Evolutionary conservation across 2,329 filamentous ascomycete genomes (phyloP), one percentile per base, ranked within the genome.

Genomic region (Aureobasidium sp.): DNA sequence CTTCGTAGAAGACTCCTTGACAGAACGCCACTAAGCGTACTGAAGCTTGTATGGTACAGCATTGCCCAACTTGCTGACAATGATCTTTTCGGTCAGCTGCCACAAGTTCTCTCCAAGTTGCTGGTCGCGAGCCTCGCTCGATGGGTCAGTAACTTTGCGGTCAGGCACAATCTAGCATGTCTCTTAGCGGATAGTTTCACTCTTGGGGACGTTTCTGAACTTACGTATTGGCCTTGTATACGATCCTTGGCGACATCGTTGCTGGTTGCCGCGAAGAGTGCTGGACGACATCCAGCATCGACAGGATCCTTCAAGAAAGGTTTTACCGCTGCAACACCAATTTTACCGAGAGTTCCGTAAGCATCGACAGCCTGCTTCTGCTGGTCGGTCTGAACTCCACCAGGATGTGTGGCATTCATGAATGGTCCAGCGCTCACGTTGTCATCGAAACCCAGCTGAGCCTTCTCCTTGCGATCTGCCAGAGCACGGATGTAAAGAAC

Each of bases 251-350:
- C 71, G 1, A 82, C 69, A 57, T 78, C 76, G 16, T 72, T 68
- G 59, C 74, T 77, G 3, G 79, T 79, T 0, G 77, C 74, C 5
- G 79, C 79, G 65, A 80, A 82, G 34, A 82, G 62, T 13, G 76
- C 78, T 2, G 77, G 65, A 21, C 79, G 70, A 64, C 79, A 81
- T 0, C 79, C 79, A 59, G 78, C 62, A 29, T 77, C 73, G 0
- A 81, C 70, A 0, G 78, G 77, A 63, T 81, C 77, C 62, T 79
- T 79, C 76, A 82, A 75, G 63, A 82, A 77, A 1, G 78, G 79
- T 36, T 73, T 67, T 2, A 75, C 68, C 3, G 70, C 73, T 53
- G 71, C 74, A 10, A 79, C 77, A 2, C 76, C 77, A 37, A 80
- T 66, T 61, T 77, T 78, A 16, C 78, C 78, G 1, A 79, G 63